phyloP scores from a whole-genome alignment of 1,139 yeast species.

The Pneumocystis carinii region DNA sequence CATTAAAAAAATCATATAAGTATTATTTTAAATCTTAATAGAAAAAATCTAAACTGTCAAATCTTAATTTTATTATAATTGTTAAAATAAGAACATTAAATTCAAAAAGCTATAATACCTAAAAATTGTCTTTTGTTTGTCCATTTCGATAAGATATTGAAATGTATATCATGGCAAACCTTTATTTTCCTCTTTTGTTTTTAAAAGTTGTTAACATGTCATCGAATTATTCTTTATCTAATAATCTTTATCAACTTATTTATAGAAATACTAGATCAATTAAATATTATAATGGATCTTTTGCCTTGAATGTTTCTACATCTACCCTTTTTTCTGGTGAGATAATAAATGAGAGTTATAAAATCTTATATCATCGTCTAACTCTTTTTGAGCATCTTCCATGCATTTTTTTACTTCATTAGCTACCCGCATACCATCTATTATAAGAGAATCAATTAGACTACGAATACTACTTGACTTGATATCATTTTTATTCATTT shows the following conservation, averaged over 20 bases:
- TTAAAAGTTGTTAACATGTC: neutral
- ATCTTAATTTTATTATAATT: neutral
- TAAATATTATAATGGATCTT: neutral
- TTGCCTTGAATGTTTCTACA: neutral
- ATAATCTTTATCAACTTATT: neutral
- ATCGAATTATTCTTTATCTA: neutral
- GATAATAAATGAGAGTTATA: neutral
- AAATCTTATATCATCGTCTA: neutral
- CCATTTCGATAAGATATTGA: neutral
- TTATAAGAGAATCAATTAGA: conserved; percentile 79
- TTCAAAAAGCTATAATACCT: neutral
- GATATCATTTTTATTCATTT: conserved; percentile 33
- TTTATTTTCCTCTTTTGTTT: neutral
- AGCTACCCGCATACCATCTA: conserved; percentile 86
- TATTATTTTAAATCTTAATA: neutral
- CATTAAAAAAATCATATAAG: neutral
- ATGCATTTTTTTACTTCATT: conserved; percentile 15
- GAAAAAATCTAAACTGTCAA: neutral
- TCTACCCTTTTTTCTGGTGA: neutral
- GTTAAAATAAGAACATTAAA: neutral
- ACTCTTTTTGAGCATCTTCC: neutral
- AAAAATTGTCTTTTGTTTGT: neutral
- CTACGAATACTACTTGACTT: conserved; percentile 47
- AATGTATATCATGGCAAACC: neutral
- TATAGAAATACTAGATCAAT: neutral